Conservation (phyloP, 2,329 filamentous ascomycete species). For the Alternaria incomplexa region DNA sequence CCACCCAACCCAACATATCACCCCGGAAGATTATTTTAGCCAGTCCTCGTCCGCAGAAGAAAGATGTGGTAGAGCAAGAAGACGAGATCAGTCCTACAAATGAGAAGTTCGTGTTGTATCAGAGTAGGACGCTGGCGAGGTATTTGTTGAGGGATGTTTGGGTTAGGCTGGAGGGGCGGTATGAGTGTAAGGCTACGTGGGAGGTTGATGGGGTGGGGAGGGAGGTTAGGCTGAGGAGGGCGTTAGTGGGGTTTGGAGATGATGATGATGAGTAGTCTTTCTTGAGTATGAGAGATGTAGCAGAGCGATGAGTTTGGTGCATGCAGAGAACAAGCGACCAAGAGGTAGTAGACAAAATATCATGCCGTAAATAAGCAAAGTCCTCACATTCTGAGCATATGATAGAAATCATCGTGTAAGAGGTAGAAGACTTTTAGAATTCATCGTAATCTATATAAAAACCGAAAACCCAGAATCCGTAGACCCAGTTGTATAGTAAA, state of each 20-base stretch:
- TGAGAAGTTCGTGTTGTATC: slow-evolving; percentile 17
- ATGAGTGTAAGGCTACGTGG: slow-evolving; percentile 17
- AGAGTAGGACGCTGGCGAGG: slow-evolving; percentile 17
- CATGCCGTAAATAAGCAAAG: background rate
- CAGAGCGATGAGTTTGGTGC: background rate
- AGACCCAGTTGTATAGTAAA: background rate
- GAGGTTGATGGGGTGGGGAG: slow-evolving; percentile 12
- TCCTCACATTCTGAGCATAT: slow-evolving; percentile 32
- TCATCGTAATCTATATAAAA: slow-evolving; percentile 1
- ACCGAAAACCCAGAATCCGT: background rate
- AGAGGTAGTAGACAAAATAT: background rate
- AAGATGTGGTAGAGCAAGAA: background rate
- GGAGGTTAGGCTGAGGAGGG: slow-evolving; percentile 7
- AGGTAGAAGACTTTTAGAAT: slow-evolving; percentile 63
- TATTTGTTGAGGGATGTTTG: slow-evolving; percentile 17
- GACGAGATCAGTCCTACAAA: background rate
- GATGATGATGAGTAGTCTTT: background rate
- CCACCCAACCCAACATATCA: background rate
- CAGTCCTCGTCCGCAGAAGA: background rate
- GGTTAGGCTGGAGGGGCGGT: slow-evolving; percentile 8
- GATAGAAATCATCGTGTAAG: slow-evolving; percentile 59
- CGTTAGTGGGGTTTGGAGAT: slow-evolving; percentile 7
- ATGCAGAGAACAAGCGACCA: background rate
- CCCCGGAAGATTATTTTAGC: background rate
- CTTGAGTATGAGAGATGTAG: background rate